Percentiles rank a stretch among this genome's conserved stretches.
These are phyloP conservation scores for Fusarium buxicola DNA, from an alignment of 2,329 filamentous ascomycete species.

Conservation along the genomic window DNA sequence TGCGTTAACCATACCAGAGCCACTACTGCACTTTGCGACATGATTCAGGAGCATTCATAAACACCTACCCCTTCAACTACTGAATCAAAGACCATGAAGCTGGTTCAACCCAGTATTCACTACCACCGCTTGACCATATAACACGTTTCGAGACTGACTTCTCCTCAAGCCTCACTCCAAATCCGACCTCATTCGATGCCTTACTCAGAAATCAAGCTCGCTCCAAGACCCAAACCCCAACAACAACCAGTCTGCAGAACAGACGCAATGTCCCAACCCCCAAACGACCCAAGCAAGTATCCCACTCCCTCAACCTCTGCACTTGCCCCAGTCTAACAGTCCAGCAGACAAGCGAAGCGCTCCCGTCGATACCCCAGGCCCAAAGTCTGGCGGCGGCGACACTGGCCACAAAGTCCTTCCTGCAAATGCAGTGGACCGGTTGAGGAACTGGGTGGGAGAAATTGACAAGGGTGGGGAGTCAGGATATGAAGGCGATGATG, in stretches of 20 bases:
- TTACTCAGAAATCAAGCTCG: too few relatives aligned
- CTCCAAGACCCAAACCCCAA: neutral
- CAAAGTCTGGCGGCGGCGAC: too few relatives aligned
- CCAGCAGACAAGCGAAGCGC: conserved; percentile 3
- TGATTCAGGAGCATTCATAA: too few relatives aligned
- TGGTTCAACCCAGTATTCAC: neutral
- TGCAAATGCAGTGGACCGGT: neutral
- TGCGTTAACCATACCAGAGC: too few relatives aligned
- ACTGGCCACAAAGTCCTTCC: neutral
- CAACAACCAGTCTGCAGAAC: neutral
- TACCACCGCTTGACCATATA: neutral
- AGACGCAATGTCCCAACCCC: neutral
- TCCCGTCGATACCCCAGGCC: neutral
- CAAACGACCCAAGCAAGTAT: neutral
- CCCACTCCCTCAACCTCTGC: accelerated
- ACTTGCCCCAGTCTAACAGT: neutral
- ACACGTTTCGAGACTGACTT: neutral
- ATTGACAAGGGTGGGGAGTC: neutral
- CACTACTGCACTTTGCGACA: too few relatives aligned
- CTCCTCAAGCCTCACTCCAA: neutral
- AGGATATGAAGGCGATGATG: conserved; percentile 9
- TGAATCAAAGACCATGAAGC: neutral
- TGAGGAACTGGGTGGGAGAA: neutral
- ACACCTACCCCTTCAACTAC: neutral
- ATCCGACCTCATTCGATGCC: neutral